These are phyloP conservation scores for Cerrena zonata DNA, from an alignment of 1,284 basidiomycete genomes.

Conservation along the genomic window DNA sequence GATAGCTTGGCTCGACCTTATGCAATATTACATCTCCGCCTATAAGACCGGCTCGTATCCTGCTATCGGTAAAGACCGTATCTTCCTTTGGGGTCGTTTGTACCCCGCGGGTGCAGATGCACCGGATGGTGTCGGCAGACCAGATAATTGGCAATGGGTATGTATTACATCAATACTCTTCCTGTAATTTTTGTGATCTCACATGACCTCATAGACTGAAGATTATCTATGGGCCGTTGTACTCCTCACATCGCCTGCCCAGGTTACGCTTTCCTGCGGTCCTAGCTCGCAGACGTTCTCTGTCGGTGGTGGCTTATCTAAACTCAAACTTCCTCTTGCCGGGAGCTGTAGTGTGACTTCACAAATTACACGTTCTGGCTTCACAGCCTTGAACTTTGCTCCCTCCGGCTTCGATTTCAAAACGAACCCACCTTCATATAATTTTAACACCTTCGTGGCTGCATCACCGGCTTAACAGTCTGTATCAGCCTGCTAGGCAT, in stretches of 20 bases:
- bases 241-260: constrained; percentile 36
- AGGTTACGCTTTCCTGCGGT: constrained; percentile 43
- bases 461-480: constrained; percentile 15
- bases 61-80: constrained; percentile 47
- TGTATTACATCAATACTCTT: constrained; percentile 5
- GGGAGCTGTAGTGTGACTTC: constrained; percentile 33
- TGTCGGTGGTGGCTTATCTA: constrained; percentile 43
- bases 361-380: constrained; percentile 28
- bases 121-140: constrained; percentile 29
- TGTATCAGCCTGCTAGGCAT: no score
- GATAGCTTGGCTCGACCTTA: constrained; percentile 39
- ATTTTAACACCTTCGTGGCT: constrained; percentile 39
- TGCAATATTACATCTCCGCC: constrained; percentile 51
- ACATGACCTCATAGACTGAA: constrained; percentile 17
- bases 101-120: constrained; percentile 39
- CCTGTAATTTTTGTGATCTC: background rate
- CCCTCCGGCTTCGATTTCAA: constrained; percentile 26
- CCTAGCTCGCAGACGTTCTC: constrained; percentile 21
- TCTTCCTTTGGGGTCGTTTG: constrained; percentile 56
- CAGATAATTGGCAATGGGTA: constrained; percentile 31
- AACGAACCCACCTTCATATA: constrained; percentile 28
- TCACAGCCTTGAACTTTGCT: background rate
- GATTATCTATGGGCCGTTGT: constrained; percentile 40
- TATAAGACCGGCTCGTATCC: constrained; percentile 66
- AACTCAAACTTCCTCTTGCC: constrained; percentile 35